These are phyloP conservation scores for Volvox africanus DNA, from an alignment of 139 green algal species.

Conservation along the genomic window DNA sequence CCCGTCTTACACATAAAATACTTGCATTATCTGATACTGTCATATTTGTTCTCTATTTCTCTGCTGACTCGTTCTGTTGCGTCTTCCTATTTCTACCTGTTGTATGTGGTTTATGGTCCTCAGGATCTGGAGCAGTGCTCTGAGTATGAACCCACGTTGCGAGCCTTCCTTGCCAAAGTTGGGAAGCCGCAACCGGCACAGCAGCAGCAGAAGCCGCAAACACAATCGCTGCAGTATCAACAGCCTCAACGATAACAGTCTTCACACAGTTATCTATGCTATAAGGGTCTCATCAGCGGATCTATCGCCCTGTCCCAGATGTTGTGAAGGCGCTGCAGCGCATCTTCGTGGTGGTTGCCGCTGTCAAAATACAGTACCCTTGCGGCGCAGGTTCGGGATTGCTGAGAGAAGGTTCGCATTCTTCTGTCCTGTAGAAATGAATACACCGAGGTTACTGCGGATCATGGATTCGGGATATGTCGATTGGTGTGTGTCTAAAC, in stretches of 20 bases:
- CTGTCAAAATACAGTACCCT: no score
- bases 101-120: neutral
- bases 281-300: no score
- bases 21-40: neutral
- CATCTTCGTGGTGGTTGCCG: no score
- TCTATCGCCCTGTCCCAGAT: no score
- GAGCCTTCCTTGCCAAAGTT: slow-evolving; percentile 18
- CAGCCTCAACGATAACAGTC: neutral
- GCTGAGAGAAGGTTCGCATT: no score
- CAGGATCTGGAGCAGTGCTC: slow-evolving; percentile 45
- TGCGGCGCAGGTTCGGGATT: no score
- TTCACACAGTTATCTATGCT: neutral
- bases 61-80: neutral
- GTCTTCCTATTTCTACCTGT: neutral
- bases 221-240: neutral
- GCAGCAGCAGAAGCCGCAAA: neutral
- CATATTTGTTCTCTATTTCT: neutral
- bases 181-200: neutral
- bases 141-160: slow-evolving; percentile 23
- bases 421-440: no score
- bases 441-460: no score
- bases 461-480: no score
- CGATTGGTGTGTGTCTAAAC: no score
- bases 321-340: no score
- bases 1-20: neutral